Evolutionary conservation across 2,329 filamentous ascomycete species (phyloP).

Genomic region (Epichloe aotearoae): DNA sequence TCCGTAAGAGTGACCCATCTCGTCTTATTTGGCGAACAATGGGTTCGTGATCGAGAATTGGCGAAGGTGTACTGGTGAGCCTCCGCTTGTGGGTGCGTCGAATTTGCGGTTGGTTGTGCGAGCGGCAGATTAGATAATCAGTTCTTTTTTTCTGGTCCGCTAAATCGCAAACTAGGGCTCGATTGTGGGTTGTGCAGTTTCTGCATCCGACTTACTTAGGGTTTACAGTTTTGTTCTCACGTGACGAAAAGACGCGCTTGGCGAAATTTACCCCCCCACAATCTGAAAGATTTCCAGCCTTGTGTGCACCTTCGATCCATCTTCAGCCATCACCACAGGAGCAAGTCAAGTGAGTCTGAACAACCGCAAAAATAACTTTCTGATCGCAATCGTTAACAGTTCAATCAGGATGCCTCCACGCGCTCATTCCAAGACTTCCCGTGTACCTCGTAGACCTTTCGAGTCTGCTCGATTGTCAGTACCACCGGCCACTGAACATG

Average conservation of each 20-base stretch:
- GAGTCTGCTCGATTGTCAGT: slow-evolving; percentile 99
- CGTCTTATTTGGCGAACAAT: slow-evolving; percentile 35
- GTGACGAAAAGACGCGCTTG: slow-evolving; percentile 11
- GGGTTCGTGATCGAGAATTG: slow-evolving; percentile 30
- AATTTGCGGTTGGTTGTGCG: slow-evolving; percentile 28
- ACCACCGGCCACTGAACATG: slow-evolving; percentile 86
- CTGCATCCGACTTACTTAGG: slow-evolving; percentile 17
- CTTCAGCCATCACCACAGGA: slow-evolving; percentile 24
- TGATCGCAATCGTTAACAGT: slow-evolving; percentile 12
- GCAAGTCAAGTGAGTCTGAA: slow-evolving; percentile 26
- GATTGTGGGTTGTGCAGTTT: slow-evolving; percentile 9
- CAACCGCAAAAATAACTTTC: not conserved
- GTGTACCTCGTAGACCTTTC: slow-evolving; percentile 95
- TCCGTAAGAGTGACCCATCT: slow-evolving; percentile 80
- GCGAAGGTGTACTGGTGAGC: slow-evolving; percentile 21
- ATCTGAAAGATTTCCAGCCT: slow-evolving; percentile 17
- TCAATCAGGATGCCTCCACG: slow-evolving; percentile 26
- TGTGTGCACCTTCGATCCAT: slow-evolving; percentile 17
- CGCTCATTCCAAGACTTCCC: slow-evolving; percentile 98
- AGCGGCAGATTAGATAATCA: slow-evolving; percentile 24
- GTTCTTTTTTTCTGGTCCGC: slow-evolving; percentile 13
- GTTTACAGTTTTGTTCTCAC: slow-evolving; percentile 13
- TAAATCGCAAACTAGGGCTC: slow-evolving; percentile 19
- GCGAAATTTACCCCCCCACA: slow-evolving; percentile 20
- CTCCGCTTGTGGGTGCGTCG: slow-evolving; percentile 19